Percentiles rank a stretch among this genome's conserved stretches.
These are phyloP conservation scores for Tetracentron sinense DNA, from an alignment of 164 flowering plant genomes.

Conservation along the genomic window DNA sequence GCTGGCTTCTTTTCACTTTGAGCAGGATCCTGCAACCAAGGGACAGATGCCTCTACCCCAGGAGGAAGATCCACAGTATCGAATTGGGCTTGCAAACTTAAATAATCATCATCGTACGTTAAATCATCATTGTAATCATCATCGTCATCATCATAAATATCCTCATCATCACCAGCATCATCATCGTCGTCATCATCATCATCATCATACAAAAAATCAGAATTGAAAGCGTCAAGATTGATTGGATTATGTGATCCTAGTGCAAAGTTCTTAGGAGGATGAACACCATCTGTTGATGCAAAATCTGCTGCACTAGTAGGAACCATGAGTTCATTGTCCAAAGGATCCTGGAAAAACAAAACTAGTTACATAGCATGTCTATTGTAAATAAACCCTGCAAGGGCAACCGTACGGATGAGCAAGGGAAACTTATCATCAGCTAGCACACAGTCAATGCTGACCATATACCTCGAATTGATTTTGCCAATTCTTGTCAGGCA, in stretches of 20 bases:
- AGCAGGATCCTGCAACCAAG: conserved; percentile 15
- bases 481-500: conserved; percentile 1
- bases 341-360: conserved; percentile 10
- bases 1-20: not conserved
- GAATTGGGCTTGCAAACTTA: conserved; percentile 24
- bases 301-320: conserved; percentile 2
- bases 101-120: not conserved
- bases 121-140: not conserved
- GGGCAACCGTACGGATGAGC: not conserved
- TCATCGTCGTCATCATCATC: not conserved
- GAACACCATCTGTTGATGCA: not conserved
- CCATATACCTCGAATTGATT: conserved; percentile 6
- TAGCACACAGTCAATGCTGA: not conserved
- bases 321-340: not conserved
- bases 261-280: not conserved
- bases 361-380: not conserved
- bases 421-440: not conserved
- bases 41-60: conserved; percentile 18
- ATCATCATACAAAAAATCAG: conserved; percentile 7
- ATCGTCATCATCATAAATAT: conserved; percentile 7
- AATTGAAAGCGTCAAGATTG: not conserved
- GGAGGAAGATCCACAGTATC: conserved; percentile 24
- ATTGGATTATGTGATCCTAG: not conserved
- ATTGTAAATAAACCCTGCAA: no score
- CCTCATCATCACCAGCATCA: conserved; percentile 11